phyloP scores from a whole-genome alignment of 306 rosid species.

The Acacia crassicarpa region DNA sequence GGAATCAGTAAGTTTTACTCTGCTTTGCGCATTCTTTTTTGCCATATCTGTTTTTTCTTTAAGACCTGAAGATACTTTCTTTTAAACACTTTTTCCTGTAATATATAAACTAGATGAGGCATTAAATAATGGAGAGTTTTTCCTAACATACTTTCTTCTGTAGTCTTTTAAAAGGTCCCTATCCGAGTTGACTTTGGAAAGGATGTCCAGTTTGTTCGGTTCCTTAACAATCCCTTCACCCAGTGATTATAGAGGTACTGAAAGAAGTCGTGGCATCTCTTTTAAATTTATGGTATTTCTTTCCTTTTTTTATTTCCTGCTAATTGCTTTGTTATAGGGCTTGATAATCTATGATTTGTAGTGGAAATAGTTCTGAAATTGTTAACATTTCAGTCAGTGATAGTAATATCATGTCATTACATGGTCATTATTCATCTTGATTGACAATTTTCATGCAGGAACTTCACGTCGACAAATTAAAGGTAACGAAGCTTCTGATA shows the following conservation, averaged over 20 bases:
- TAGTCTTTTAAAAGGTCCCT: constrained; percentile 60
- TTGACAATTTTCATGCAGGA: constrained; percentile 31
- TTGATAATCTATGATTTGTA: background rate
- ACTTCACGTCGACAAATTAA: constrained; percentile 39
- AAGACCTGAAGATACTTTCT: background rate
- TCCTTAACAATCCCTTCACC: constrained; percentile 55
- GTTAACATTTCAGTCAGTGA: background rate
- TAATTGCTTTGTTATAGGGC: background rate
- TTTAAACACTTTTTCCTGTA: background rate
- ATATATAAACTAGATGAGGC: background rate
- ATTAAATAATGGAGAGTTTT: constrained; percentile 12
- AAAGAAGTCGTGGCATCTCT: background rate
- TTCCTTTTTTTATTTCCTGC: background rate
- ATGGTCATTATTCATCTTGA: background rate
- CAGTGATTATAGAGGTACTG: constrained; percentile 53
- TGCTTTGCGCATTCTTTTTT: constrained; percentile 6
- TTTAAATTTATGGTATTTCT: background rate
- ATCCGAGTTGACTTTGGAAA: constrained; percentile 66
- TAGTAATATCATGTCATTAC: background rate
- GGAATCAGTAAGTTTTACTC: constrained; percentile 58
- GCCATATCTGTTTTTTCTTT: background rate
- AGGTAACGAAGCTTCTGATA: constrained; percentile 39
- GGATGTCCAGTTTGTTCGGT: constrained; percentile 55
- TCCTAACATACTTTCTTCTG: constrained; percentile 37
- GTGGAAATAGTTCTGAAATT: background rate